Evolutionary conservation across 129 eudicot species (phyloP).

Genomic region (Helianthus tuberosus): DNA sequence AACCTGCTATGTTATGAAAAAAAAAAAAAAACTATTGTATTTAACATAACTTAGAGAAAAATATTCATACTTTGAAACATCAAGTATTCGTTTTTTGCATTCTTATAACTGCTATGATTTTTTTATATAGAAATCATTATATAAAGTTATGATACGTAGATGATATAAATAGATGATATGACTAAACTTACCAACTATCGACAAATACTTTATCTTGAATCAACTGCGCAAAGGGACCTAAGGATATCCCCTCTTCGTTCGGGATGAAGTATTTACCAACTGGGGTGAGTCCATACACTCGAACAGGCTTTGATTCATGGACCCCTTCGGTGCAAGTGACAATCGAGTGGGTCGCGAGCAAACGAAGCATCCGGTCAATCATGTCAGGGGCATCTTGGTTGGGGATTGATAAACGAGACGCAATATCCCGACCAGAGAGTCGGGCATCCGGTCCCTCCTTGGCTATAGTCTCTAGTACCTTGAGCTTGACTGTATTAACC

Average conservation of each 20-base stretch:
- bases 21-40: not conserved
- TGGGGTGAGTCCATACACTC: slow-evolving; percentile 36
- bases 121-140: not conserved
- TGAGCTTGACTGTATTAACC: slow-evolving; percentile 22
- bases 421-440: slow-evolving; percentile 21
- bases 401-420: slow-evolving; percentile 21
- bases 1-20: not conserved
- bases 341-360: slow-evolving; percentile 38
- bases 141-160: not conserved
- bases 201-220: slow-evolving; percentile 36
- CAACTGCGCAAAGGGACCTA: slow-evolving; percentile 28
- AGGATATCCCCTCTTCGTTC: slow-evolving; percentile 28
- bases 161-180: not conserved
- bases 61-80: not conserved
- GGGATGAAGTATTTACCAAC: slow-evolving; percentile 31
- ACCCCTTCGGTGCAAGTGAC: slow-evolving; percentile 27
- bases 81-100: not conserved
- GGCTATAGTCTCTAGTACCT: slow-evolving; percentile 23
- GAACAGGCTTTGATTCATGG: not conserved
- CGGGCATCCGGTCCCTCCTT: slow-evolving; percentile 14
- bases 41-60: not conserved
- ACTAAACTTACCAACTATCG: slow-evolving; percentile 37
- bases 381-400: slow-evolving; percentile 27
- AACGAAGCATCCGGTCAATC: slow-evolving; percentile 47
- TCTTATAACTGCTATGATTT: not conserved